These are phyloP conservation scores for Calonectria crousiana DNA, from an alignment of 2,329 filamentous ascomycete species.

Conservation along the genomic window DNA sequence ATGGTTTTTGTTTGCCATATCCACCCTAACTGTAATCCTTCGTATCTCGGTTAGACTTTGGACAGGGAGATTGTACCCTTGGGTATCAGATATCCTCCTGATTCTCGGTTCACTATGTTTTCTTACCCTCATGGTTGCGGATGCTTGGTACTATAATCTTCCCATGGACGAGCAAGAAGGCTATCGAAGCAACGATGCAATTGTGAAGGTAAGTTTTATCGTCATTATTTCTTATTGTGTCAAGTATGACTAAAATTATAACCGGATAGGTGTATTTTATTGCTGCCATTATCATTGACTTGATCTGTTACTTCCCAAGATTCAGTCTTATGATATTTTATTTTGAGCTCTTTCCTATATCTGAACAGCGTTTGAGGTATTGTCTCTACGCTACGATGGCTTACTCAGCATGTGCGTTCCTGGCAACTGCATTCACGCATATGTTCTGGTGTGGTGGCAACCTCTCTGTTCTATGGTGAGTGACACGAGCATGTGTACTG, in stretches of 20 bases:
- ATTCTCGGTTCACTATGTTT: neutral
- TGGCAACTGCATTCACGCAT: neutral
- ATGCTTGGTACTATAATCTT: neutral
- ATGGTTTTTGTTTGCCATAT: neutral
- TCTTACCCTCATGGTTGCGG: neutral
- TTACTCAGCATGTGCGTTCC: neutral
- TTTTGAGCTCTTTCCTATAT: neutral
- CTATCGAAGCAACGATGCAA: neutral
- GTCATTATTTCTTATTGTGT: neutral
- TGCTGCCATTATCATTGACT: neutral
- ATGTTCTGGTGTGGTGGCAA: neutral
- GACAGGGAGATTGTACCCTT: neutral
- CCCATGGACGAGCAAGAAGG: neutral
- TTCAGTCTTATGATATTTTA: neutral
- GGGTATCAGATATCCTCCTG: neutral
- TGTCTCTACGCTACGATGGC: neutral
- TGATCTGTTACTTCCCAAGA: neutral
- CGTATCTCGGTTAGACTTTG: neutral
- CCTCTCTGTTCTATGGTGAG: neutral
- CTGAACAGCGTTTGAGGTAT: neutral
- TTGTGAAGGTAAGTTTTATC: neutral
- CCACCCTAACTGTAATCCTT: neutral
- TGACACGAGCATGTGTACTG: neutral
- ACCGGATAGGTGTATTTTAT: neutral
- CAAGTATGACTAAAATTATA: neutral